Evolutionary conservation across 495 filamentous ascomycete species (phyloP).

Genomic region (Astrothelium subdiscretum): DNA sequence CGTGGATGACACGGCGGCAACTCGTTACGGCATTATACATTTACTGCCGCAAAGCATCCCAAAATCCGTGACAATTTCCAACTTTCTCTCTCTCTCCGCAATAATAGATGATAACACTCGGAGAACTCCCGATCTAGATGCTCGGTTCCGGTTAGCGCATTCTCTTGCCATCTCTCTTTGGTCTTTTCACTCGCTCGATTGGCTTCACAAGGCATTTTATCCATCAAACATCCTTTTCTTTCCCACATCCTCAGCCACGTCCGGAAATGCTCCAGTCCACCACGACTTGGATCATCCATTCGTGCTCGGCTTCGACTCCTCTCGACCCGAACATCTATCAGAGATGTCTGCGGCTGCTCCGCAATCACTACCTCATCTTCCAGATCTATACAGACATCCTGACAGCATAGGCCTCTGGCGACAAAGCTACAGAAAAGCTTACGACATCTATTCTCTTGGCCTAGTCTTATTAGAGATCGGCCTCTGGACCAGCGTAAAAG

Average conservation of each 20-base stretch:
- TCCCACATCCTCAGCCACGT: constrained; percentile 9
- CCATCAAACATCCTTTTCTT: constrained; percentile 29
- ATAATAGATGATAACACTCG: constrained; percentile 21
- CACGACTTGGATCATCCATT: constrained; percentile 18
- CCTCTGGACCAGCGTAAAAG: constrained; percentile 19
- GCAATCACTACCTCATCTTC: constrained; percentile 13
- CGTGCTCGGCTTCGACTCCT: constrained; percentile 28
- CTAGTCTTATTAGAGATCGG: constrained; percentile 25
- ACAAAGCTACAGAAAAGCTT: constrained; percentile 23
- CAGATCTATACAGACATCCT: constrained; percentile 28
- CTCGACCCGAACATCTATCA: constrained; percentile 24
- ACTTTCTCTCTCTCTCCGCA: constrained; percentile 14
- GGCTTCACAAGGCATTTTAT: constrained; percentile 30
- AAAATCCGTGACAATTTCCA: background rate
- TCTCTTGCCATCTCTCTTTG: constrained; percentile 26
- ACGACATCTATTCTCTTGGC: constrained; percentile 25
- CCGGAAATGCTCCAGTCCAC: constrained; percentile 6
- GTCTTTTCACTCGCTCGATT: constrained; percentile 31
- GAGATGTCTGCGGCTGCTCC: constrained; percentile 24
- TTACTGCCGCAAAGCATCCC: background rate
- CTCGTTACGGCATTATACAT: constrained; percentile 26
- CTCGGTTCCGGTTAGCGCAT: constrained; percentile 24
- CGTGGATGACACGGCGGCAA: constrained; percentile 22
- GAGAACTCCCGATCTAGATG: constrained; percentile 26
- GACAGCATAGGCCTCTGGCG: constrained; percentile 17